Percentiles rank a stretch among this genome's conserved stretches.
These are phyloP conservation scores for Citrus glauca DNA, from an alignment of 345 rosid species.

Conservation along the genomic window DNA sequence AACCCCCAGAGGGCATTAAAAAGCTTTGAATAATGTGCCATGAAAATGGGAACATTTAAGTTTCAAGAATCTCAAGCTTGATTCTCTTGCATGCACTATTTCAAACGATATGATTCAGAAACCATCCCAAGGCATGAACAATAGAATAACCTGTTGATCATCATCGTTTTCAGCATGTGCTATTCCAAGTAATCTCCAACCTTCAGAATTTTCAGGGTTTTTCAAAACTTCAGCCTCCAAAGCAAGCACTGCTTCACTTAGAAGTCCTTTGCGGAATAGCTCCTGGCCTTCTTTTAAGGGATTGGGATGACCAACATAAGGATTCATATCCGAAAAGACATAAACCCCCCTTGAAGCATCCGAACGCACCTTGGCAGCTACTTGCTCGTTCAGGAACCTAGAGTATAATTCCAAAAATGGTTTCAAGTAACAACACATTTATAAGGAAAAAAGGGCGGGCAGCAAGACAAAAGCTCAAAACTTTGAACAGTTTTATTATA, in stretches of 20 bases:
- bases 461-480: neutral
- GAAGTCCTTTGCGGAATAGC: constrained; percentile 92
- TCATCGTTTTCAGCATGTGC: constrained; percentile 99
- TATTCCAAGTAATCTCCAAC: constrained; percentile 99
- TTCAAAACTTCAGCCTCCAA: constrained; percentile 98
- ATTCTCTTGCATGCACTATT: neutral
- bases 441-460: neutral
- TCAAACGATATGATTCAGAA: neutral
- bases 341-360: constrained; percentile 82
- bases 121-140: neutral
- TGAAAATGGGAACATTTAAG: neutral
- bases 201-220: constrained; percentile 96
- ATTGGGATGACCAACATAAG: constrained; percentile 95
- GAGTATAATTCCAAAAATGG: neutral
- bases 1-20: neutral
- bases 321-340: constrained; percentile 98
- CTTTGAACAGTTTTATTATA: neutral
- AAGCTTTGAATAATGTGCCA: neutral
- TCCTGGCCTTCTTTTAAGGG: constrained; percentile 98
- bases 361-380: constrained; percentile 50
- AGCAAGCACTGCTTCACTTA: constrained; percentile 99
- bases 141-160: constrained; percentile 83
- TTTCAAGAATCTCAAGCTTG: neutral
- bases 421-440: neutral
- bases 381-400: constrained; percentile 77